Conservation (phyloP, 345 rosid species). For the Mallotus nudiflorus region DNA sequence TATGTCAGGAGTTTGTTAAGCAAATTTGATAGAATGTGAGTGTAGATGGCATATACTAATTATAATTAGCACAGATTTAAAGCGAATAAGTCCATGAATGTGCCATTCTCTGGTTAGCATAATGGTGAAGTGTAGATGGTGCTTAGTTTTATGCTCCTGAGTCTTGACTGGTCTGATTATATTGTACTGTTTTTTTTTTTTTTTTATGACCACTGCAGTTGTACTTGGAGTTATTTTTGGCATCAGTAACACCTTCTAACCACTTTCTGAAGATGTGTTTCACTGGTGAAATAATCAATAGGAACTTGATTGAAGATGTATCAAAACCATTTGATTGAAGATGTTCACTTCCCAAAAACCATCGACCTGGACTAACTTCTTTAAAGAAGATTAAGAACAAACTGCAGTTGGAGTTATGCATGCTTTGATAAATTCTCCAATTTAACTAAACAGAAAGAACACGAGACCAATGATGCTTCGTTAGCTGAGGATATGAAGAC, state of each 20-base stretch:
- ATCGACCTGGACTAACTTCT: conserved; percentile 22
- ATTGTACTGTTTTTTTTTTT: conserved; percentile 29
- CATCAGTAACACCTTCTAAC: conserved; percentile 64
- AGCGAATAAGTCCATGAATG: background rate
- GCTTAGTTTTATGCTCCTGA: background rate
- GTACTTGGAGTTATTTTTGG: conserved; percentile 70
- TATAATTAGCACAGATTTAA: too few species aligned
- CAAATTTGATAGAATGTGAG: background rate
- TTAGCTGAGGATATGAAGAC: conserved; percentile 18
- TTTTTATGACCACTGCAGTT: conserved; percentile 75
- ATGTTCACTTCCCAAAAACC: conserved; percentile 26
- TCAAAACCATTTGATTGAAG: conserved; percentile 26
- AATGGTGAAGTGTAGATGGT: background rate
- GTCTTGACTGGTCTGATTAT: background rate
- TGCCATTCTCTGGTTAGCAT: too few species aligned
- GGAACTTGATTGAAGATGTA: conserved; percentile 24
- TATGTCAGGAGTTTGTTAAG: background rate
- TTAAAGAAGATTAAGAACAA: conserved; percentile 12
- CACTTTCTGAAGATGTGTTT: conserved; percentile 77
- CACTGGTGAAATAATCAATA: conserved; percentile 49
- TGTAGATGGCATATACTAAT: too few species aligned
- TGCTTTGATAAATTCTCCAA: conserved; percentile 15
- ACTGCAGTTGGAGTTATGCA: conserved; percentile 14
- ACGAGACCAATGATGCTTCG: conserved; percentile 9
- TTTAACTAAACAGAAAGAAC: conserved; percentile 20